A percentile compares a stretch with the other conserved stretches of the same genome.
These are phyloP conservation scores for Cordyceps cicadae DNA, from an alignment of 2,329 filamentous ascomycete genomes.

Conservation along the genomic window DNA sequence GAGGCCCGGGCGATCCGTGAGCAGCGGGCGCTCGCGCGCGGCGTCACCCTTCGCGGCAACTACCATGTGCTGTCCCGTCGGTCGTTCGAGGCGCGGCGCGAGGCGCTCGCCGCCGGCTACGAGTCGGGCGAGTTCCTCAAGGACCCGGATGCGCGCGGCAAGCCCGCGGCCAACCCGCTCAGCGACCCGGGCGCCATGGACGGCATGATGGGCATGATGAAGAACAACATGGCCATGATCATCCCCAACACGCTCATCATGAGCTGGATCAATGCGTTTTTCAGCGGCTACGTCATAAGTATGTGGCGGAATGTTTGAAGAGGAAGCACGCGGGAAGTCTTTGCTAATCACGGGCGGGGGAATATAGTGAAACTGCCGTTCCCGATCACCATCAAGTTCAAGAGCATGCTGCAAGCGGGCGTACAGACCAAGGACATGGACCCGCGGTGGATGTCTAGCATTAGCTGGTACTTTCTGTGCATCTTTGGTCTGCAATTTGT, in stretches of 20 bases:
- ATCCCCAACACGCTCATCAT: slow-evolving; percentile 98
- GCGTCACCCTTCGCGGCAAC: slow-evolving; percentile 76
- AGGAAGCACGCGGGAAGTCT: neutral
- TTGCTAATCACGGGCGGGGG: slow-evolving; percentile 10
- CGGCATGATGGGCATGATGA: slow-evolving; percentile 99
- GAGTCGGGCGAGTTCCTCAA: slow-evolving; percentile 85
- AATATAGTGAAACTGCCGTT: slow-evolving; percentile 86
- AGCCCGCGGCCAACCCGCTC: slow-evolving; percentile 88
- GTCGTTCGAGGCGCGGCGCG: slow-evolving; percentile 73
- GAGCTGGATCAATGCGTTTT: slow-evolving; percentile 99
- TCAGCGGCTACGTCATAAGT: slow-evolving; percentile 97
- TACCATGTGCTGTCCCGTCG: slow-evolving; percentile 68
- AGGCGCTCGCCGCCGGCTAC: slow-evolving; percentile 70
- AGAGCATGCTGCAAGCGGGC: slow-evolving; percentile 97
- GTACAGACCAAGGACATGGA: slow-evolving; percentile 94
- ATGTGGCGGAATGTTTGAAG: slow-evolving; percentile 18
- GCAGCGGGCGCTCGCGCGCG: slow-evolving; percentile 75
- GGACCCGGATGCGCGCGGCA: slow-evolving; percentile 75
- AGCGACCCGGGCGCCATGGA: slow-evolving; percentile 95
- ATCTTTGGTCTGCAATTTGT: slow-evolving; percentile 94
- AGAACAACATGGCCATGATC: slow-evolving; percentile 99
- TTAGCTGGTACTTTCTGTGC: slow-evolving; percentile 98
- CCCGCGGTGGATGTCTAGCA: slow-evolving; percentile 94
- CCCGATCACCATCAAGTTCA: slow-evolving; percentile 96
- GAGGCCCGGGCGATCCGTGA: slow-evolving; percentile 71